Percentiles rank a stretch among this genome's conserved stretches.
phyloP scores from a whole-genome alignment of 345 rosid genomes.

The Linum lewisii region DNA sequence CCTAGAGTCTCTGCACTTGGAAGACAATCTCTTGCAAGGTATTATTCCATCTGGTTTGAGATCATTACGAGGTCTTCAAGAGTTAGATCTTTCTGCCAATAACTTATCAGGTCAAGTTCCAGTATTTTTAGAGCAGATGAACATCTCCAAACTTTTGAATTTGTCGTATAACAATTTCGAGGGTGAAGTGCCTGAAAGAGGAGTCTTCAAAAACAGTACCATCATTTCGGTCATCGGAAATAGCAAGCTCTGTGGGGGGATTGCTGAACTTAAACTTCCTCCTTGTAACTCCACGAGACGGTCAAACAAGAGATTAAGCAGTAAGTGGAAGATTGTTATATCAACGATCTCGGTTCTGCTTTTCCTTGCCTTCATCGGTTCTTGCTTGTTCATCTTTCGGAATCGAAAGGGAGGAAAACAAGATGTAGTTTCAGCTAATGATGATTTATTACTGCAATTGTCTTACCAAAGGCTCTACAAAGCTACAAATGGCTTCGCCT shows the following conservation, averaged over 20 bases:
- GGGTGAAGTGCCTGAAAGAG: slow-evolving; percentile 10
- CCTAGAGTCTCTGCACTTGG: slow-evolving; percentile 8
- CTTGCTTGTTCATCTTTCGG: slow-evolving; percentile 1
- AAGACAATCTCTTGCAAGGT: slow-evolving; percentile 10
- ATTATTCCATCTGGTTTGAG: slow-evolving; percentile 10
- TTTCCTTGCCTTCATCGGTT: background rate
- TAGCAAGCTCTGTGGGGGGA: background rate
- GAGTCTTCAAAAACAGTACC: background rate
- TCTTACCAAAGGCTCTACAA: slow-evolving; percentile 5
- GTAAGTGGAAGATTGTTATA: background rate
- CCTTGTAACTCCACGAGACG: background rate
- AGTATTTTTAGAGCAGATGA: background rate
- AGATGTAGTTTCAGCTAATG: background rate
- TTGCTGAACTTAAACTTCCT: slow-evolving; percentile 4
- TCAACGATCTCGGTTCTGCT: background rate
- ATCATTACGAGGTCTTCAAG: background rate
- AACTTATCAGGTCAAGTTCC: slow-evolving; percentile 19
- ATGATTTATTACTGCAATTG: background rate
- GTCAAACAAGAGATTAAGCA: background rate
- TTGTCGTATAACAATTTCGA: slow-evolving; percentile 18
- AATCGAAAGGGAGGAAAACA: slow-evolving; percentile 2
- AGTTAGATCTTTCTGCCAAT: slow-evolving; percentile 7
- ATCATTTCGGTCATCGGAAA: background rate
- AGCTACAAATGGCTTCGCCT: slow-evolving; percentile 9
- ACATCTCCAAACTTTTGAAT: slow-evolving; percentile 6